Evolutionary conservation across 306 rosid genomes (phyloP).

Genomic region (Vigna hirtella): DNA sequence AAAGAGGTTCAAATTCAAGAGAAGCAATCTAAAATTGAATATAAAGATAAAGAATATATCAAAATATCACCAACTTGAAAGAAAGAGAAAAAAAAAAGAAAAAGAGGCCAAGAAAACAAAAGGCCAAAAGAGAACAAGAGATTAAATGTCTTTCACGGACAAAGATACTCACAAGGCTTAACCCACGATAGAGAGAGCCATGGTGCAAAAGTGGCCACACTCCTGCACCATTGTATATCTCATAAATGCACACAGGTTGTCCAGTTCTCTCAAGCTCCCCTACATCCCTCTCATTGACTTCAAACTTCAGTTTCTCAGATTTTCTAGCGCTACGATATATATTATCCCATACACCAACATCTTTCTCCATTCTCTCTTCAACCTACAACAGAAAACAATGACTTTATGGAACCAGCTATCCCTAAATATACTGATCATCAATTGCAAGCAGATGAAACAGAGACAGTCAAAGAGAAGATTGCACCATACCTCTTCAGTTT

Average conservation of each 20-base stretch:
- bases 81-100: background rate
- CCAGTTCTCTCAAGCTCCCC: slow-evolving; percentile 99
- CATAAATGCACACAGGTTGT: slow-evolving; percentile 88
- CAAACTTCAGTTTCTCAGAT: slow-evolving; percentile 87
- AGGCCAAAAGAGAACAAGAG: slow-evolving; percentile 32
- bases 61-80: slow-evolving; percentile 30
- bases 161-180: slow-evolving; percentile 83
- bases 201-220: slow-evolving; percentile 94
- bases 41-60: slow-evolving; percentile 31
- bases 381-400: slow-evolving; percentile 60
- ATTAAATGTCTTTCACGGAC: slow-evolving; percentile 26
- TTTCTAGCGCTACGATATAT: slow-evolving; percentile 89
- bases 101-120: background rate
- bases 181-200: slow-evolving; percentile 95
- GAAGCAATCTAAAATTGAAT: slow-evolving; percentile 25
- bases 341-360: slow-evolving; percentile 78
- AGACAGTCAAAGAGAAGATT: slow-evolving; percentile 36
- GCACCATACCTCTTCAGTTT: slow-evolving; percentile 84
- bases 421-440: slow-evolving; percentile 37
- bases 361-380: slow-evolving; percentile 78
- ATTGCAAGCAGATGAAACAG: slow-evolving; percentile 31
- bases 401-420: slow-evolving; percentile 37
- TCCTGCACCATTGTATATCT: slow-evolving; percentile 86
- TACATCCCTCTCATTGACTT: slow-evolving; percentile 95
- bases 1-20: slow-evolving; percentile 37